Evolutionary conservation across 1,139 yeast species (phyloP).

Genomic region (Yamadazyma diospyri): DNA sequence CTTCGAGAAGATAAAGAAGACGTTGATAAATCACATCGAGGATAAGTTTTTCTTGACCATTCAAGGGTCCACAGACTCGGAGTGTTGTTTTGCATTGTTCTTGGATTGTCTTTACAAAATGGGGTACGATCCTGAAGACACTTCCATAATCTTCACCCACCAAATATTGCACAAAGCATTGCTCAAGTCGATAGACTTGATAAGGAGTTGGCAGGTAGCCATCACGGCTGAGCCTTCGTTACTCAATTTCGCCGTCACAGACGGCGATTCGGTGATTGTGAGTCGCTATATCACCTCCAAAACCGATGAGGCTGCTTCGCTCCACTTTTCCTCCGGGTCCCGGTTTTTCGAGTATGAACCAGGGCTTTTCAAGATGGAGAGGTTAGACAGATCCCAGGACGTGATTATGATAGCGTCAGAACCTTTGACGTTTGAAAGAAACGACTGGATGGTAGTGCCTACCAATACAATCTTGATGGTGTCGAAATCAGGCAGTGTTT

Average conservation of each 20-base stretch:
- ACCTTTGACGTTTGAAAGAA: slow-evolving; percentile 92
- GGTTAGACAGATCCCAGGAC: slow-evolving; percentile 87
- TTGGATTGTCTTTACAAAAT: slow-evolving; percentile 70
- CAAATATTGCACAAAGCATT: slow-evolving; percentile 64
- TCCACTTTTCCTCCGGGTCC: slow-evolving; percentile 93
- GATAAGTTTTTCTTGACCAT: slow-evolving; percentile 77
- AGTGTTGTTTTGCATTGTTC: slow-evolving; percentile 88
- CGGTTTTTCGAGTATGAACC: slow-evolving; percentile 86
- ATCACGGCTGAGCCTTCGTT: slow-evolving; percentile 70
- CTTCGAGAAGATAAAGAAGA: slow-evolving; percentile 70
- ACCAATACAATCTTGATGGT: slow-evolving; percentile 86
- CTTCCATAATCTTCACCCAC: slow-evolving; percentile 41
- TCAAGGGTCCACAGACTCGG: slow-evolving; percentile 95
- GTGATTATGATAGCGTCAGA: slow-evolving; percentile 96
- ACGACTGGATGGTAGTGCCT: slow-evolving; percentile 97
- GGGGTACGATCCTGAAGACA: slow-evolving; percentile 66
- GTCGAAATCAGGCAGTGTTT: slow-evolving; percentile 71
- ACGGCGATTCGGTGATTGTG: slow-evolving; percentile 85
- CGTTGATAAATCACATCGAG: slow-evolving; percentile 63
- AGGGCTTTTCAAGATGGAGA: slow-evolving; percentile 88
- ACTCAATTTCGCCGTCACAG: slow-evolving; percentile 91
- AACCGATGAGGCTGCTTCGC: slow-evolving; percentile 92
- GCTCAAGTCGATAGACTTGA: slow-evolving; percentile 64
- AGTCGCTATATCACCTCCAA: slow-evolving; percentile 85
- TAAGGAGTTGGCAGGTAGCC: slow-evolving; percentile 62